Base-by-base conservation (phyloP, 768 basidiomycete genomes). In the Cyclocybe aegerita region DNA sequence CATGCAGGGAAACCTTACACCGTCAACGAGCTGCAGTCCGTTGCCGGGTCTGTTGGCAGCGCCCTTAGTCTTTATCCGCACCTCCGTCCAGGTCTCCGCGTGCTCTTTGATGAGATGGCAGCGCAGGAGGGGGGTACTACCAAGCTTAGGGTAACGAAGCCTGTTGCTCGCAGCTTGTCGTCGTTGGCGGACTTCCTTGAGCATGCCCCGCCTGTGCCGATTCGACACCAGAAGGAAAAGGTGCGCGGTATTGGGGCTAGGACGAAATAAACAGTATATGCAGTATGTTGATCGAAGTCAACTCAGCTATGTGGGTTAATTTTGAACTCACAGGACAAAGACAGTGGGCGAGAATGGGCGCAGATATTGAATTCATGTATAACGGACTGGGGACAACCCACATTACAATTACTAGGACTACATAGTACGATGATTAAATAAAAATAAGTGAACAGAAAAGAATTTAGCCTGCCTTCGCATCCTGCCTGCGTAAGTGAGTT, bases 101-200 rank as follows among this genome's bases (percentile, higher is more conserved):
- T 46, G 43, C 50, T 51, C 50, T 51, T 51, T 46, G 38, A n/a
- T n/a, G n/a, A n/a, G 50, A 51, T 51, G 50, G 43, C 43, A 2
- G 37, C 23, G 30, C 43, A 51, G 43, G 43, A 51, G 50, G 43
- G 43, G 43, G 44, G 44, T 39, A 51, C 43, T 45, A 51, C 50
- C 43, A 51, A 45, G 50, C 50, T 44, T 51, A 39, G 30, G 43
- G 50, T 51, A 51, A 51, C 50, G 23, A 44, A 52, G 40, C 52
- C 55, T 49, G 48, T 56, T 56, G 55, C 55, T 52, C 55, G 51
- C 50, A 48, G 38, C 48, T 50, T 50, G 46, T 49, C 42, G 42
- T n/a, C 43, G 43, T 42, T 56, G 55, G 55, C 55, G 31, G 55
- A 56, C 47, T 56, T 52, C 51, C 55, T 56, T 46, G 55, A 56